These are phyloP conservation scores for Heterobasidion occidentale DNA, from an alignment of 1,284 basidiomycete genomes.

Conservation along the genomic window DNA sequence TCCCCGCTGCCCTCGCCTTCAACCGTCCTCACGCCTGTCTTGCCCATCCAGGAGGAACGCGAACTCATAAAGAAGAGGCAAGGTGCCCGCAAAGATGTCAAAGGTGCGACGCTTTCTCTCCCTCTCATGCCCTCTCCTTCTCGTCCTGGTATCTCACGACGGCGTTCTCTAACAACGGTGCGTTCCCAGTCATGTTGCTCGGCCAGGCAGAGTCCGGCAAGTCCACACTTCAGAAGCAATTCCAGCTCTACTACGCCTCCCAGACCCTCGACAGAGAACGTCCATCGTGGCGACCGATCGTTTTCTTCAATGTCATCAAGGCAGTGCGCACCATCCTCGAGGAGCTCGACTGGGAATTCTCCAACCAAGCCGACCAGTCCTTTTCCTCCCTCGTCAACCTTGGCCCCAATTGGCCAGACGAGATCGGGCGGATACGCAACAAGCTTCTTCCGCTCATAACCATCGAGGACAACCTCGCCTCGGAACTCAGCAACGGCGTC, in stretches of 20 bases:
- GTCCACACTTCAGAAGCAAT: slow-evolving; percentile 74
- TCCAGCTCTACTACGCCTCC: slow-evolving; percentile 71
- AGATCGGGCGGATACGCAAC: slow-evolving; percentile 44
- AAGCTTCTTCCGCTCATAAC: slow-evolving; percentile 57
- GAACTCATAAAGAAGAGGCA: slow-evolving; percentile 36
- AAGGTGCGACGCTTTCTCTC: slow-evolving; percentile 36
- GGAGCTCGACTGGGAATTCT: slow-evolving; percentile 58
- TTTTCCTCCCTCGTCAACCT: slow-evolving; percentile 11
- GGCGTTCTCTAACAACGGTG: not conserved
- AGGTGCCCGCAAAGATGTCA: slow-evolving; percentile 47
- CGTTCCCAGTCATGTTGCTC: slow-evolving; percentile 38
- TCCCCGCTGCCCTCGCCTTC: slow-evolving; percentile 3
- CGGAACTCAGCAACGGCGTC: slow-evolving; percentile 58
- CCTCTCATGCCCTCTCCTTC: not conserved
- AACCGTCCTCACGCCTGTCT: not conserved
- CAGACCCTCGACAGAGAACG: slow-evolving; percentile 60
- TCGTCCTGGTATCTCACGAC: not conserved
- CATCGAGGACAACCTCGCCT: slow-evolving; percentile 58
- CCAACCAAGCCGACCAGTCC: slow-evolving; percentile 16
- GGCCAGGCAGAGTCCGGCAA: slow-evolving; percentile 79
- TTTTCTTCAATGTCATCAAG: slow-evolving; percentile 76
- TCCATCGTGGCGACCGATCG: slow-evolving; percentile 68
- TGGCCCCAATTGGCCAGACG: slow-evolving; percentile 27
- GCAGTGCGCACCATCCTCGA: slow-evolving; percentile 68
- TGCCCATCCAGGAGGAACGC: slow-evolving; percentile 41